Percentiles rank a stretch among this genome's conserved stretches.
phyloP scores from a whole-genome alignment of 2,329 filamentous ascomycete genomes.

The Alternaria arborescens region DNA sequence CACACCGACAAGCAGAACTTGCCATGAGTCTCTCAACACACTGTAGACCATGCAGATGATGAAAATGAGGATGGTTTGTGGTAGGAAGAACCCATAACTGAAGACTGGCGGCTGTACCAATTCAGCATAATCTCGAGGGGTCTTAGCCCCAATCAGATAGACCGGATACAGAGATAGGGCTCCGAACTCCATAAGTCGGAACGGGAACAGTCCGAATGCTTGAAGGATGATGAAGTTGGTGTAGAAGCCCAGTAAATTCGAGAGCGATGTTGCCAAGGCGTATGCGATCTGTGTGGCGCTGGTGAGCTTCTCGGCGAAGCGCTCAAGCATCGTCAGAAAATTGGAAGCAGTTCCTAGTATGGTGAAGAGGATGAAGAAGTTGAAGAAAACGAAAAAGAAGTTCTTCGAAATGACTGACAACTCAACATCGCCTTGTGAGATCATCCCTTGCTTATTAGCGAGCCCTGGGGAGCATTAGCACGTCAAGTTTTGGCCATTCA shows the following conservation, averaged over 20 bases:
- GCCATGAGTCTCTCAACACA: conserved; percentile 79
- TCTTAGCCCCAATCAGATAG: conserved; percentile 78
- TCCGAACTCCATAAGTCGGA: conserved; percentile 89
- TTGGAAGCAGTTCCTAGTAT: conserved; percentile 81
- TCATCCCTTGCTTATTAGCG: conserved; percentile 90
- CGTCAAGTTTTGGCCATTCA: not conserved
- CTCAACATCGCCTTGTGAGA: conserved; percentile 93
- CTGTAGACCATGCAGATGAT: conserved; percentile 97
- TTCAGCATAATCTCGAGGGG: conserved; percentile 87
- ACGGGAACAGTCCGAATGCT: conserved; percentile 90
- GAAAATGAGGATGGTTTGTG: conserved; percentile 89
- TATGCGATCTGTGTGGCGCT: conserved; percentile 82
- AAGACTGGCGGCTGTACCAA: conserved; percentile 84
- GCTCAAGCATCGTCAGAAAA: conserved; percentile 71
- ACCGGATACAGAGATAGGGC: conserved; percentile 85
- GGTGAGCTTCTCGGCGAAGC: conserved; percentile 75
- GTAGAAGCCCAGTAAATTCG: conserved; percentile 82
- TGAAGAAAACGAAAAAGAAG: conserved; percentile 99
- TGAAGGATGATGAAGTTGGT: conserved; percentile 94
- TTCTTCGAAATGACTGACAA: conserved; percentile 97
- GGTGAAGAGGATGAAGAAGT: conserved; percentile 95
- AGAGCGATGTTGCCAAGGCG: conserved; percentile 77
- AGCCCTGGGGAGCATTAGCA: conserved; percentile 60
- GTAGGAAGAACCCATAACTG: conserved; percentile 95
- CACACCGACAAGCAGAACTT: conserved; percentile 82